A percentile compares a stretch with the other conserved stretches of the same genome.
Conservation (phyloP, 768 basidiomycete species). For the Lyophyllum shimeji region DNA sequence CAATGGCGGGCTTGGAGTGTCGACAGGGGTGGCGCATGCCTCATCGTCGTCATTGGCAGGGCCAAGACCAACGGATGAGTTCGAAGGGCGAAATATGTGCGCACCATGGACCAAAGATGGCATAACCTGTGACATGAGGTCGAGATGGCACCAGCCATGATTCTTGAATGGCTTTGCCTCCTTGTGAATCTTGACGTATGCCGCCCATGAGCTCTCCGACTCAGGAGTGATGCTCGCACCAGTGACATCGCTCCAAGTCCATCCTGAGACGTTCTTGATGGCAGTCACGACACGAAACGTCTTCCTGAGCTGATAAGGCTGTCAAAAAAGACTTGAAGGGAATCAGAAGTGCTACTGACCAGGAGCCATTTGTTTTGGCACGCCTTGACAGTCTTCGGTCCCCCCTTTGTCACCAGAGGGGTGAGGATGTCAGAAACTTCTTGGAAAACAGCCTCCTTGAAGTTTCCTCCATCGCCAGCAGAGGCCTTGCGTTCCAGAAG, state of each 20-base stretch:
- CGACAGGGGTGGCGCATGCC: not conserved
- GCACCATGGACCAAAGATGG: not conserved
- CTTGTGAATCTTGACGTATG: conserved; percentile 5
- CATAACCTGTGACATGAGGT: not conserved
- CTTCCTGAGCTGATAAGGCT: not conserved
- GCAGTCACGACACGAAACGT: not conserved
- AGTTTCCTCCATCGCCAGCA: conserved; percentile 22
- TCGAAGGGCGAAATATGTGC: not conserved
- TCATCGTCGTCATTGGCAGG: not conserved
- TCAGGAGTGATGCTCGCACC: conserved; percentile 11
- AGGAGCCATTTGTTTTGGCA: conserved; percentile 19
- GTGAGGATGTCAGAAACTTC: conserved; percentile 8
- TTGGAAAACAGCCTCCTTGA: conserved; percentile 20
- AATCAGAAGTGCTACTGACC: not conserved
- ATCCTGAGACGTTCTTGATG: not conserved
- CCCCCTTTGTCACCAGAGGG: conserved; percentile 10
- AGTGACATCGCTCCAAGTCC: not conserved
- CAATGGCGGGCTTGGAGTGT: not conserved
- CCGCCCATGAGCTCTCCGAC: not conserved
- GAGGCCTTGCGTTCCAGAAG: not conserved
- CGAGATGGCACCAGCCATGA: conserved; percentile 2
- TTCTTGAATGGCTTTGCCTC: conserved; percentile 10
- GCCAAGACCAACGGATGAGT: not conserved
- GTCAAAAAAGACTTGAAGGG: not conserved
- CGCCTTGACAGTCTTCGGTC: conserved; percentile 14